Percentiles rank a stretch among this genome's conserved stretches.
Conservation (phyloP, 2,329 filamentous ascomycete species). For the Sporothrix inflata region DNA sequence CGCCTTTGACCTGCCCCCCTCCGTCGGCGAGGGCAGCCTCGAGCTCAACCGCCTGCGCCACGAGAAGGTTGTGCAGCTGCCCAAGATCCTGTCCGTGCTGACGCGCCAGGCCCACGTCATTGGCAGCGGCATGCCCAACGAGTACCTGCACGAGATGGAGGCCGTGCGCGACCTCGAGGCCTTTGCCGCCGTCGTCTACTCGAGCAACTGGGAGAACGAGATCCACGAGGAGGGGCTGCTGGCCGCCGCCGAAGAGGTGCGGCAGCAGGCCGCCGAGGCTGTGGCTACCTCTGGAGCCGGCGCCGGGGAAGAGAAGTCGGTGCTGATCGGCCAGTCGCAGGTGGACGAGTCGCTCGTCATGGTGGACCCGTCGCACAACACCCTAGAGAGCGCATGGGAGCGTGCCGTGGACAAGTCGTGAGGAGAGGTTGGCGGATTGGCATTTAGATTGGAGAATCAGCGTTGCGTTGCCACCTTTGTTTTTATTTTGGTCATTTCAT, state of each 20-base stretch:
- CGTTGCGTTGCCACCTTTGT: not conserved
- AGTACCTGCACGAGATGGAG: conserved; percentile 76
- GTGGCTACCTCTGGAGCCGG: not conserved
- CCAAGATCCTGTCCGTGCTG: conserved; percentile 85
- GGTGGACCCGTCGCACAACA: conserved; percentile 51
- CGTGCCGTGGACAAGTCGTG: conserved; percentile 55
- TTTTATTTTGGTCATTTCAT: not conserved
- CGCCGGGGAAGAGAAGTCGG: conserved; percentile 30
- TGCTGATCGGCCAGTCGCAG: conserved; percentile 51
- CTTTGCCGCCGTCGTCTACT: conserved; percentile 86
- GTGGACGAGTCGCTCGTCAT: conserved; percentile 58
- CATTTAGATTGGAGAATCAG: not conserved
- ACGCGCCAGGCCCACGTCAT: conserved; percentile 90
- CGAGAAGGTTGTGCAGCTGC: conserved; percentile 71
- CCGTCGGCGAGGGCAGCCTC: conserved; percentile 39
- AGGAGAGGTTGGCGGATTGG: not conserved
- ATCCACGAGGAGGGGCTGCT: conserved; percentile 55
- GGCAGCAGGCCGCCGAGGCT: conserved; percentile 34
- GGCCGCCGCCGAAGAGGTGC: conserved; percentile 40
- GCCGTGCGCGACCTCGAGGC: conserved; percentile 75
- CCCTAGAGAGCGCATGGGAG: conserved; percentile 72
- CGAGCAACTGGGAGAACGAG: conserved; percentile 77
- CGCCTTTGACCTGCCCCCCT: conserved; percentile 68
- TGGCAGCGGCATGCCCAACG: conserved; percentile 74
- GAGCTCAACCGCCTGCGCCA: conserved; percentile 57